A percentile compares a stretch with the other conserved stretches of the same genome.
phyloP scores from a whole-genome alignment of 2,329 filamentous ascomycete species.

The Trichothecium roseum region DNA sequence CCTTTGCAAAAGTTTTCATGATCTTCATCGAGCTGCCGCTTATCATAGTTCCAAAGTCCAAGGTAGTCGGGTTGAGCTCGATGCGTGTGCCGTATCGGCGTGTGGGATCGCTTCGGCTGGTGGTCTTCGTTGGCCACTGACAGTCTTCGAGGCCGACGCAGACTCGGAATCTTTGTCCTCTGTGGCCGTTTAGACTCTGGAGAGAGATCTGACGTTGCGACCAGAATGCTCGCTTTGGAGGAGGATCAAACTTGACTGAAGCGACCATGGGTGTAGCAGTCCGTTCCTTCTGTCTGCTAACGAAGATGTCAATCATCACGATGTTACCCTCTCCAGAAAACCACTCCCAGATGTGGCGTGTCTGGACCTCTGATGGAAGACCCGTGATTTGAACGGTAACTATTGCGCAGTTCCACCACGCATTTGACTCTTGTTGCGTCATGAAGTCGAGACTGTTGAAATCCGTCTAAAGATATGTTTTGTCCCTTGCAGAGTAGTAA shows the following conservation, averaged over 20 bases:
- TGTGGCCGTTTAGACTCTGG: no score
- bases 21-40: conserved; percentile 45
- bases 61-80: conserved; percentile 2
- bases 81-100: neutral
- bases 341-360: conserved; percentile 36
- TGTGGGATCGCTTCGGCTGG: no score
- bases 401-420: no score
- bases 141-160: no score
- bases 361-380: conserved; percentile 24
- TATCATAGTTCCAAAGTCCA: conserved; percentile 55
- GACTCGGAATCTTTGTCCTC: no score
- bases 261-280: conserved; percentile 7
- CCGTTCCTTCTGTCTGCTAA: conserved; percentile 12
- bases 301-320: conserved; percentile 44
- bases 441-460: no score
- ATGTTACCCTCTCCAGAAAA: conserved; percentile 44
- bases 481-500: no score
- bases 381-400: no score
- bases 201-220: neutral
- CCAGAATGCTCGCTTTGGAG: conserved; percentile 44
- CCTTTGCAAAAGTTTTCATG: conserved; percentile 33
- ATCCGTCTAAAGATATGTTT: no score
- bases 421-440: no score
- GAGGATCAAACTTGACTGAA: conserved; percentile 48
- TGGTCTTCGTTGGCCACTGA: no score